Percentiles rank a stretch among this genome's conserved stretches.
phyloP scores from a whole-genome alignment of 1,284 basidiomycete genomes.

The Moesziomyces globuligerus region DNA sequence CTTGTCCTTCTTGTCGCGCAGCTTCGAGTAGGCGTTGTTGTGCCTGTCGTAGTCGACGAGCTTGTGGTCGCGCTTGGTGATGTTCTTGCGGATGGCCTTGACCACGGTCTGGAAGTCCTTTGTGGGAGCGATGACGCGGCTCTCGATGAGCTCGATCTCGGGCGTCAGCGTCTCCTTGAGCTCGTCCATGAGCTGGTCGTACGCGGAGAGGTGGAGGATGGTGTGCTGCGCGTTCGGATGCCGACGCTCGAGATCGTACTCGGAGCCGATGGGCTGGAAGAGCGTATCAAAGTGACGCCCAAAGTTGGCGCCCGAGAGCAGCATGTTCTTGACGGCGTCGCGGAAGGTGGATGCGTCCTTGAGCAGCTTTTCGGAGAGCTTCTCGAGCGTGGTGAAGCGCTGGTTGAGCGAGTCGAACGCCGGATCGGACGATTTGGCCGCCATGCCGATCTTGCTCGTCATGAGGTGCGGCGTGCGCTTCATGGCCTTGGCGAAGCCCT shows the following conservation, averaged over 20 bases:
- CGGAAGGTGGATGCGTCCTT: conserved; percentile 91
- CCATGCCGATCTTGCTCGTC: conserved; percentile 62
- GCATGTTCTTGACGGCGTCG: conserved; percentile 74
- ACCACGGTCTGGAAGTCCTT: conserved; percentile 88
- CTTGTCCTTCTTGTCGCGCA: conserved; percentile 87
- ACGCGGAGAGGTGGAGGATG: conserved; percentile 79
- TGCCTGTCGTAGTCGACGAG: conserved; percentile 93
- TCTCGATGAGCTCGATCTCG: conserved; percentile 94
- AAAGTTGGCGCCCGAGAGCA: conserved; percentile 81
- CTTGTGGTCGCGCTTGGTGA: conserved; percentile 97
- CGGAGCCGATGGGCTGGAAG: conserved; percentile 69
- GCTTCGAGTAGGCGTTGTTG: conserved; percentile 93
- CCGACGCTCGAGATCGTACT: conserved; percentile 82
- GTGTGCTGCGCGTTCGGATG: conserved; percentile 83
- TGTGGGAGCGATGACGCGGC: conserved; percentile 82
- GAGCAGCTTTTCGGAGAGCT: conserved; percentile 84
- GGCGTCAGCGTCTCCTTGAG: conserved; percentile 81
- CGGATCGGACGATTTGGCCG: conserved; percentile 62
- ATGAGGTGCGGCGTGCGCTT: conserved; percentile 66
- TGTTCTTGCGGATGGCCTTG: conserved; percentile 91
- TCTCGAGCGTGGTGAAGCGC: conserved; percentile 80
- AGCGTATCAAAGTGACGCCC: conserved; percentile 80
- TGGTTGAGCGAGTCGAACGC: conserved; percentile 63
- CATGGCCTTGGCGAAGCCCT: conserved; percentile 58
- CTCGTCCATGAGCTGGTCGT: conserved; percentile 82